Conservation (phyloP, 169 alveolate genomes). For the Ichthyophthirius multifiliis region DNA sequence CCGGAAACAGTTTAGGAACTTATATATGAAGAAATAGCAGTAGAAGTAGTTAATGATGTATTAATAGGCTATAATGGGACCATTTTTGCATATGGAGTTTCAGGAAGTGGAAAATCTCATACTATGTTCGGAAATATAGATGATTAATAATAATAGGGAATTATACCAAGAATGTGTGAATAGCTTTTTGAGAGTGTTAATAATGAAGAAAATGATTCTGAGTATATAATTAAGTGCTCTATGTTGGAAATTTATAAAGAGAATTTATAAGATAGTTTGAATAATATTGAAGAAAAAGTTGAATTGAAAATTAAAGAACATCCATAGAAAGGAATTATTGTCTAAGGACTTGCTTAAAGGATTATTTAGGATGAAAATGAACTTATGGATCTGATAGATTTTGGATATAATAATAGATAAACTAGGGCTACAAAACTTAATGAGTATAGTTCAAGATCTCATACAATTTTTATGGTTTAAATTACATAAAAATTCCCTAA, state of each 20-base stretch:
- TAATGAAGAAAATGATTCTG: slow-evolving; percentile 62
- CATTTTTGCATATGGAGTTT: slow-evolving; percentile 61
- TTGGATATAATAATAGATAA: slow-evolving; percentile 71
- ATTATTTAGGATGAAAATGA: slow-evolving; percentile 65
- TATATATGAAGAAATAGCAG: slow-evolving; percentile 64
- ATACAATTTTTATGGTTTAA: slow-evolving; percentile 77
- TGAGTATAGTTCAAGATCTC: slow-evolving; percentile 81
- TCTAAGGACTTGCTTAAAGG: slow-evolving; percentile 37
- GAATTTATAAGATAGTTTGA: slow-evolving; percentile 73
- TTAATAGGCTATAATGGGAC: slow-evolving; percentile 75
- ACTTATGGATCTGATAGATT: slow-evolving; percentile 64
- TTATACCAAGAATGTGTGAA: slow-evolving; percentile 72
- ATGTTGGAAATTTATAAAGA: slow-evolving; percentile 87
- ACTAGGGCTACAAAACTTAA: slow-evolving; percentile 79
- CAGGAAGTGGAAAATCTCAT: slow-evolving; percentile 80
- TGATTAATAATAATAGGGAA: slow-evolving; percentile 65
- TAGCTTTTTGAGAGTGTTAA: slow-evolving; percentile 68
- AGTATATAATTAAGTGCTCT: slow-evolving; percentile 73
- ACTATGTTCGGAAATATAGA: slow-evolving; percentile 85
- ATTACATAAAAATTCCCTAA: slow-evolving; percentile 63
- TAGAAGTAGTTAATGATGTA: slow-evolving; percentile 65
- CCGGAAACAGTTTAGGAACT: too few species aligned
- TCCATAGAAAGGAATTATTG: slow-evolving; percentile 46
- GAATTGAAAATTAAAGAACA: slow-evolving; percentile 78
- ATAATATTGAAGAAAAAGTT: too few species aligned